These are phyloP conservation scores for Phytopythium delawarense DNA, from an alignment of 352 stramenopile species.

Conservation along the genomic window DNA sequence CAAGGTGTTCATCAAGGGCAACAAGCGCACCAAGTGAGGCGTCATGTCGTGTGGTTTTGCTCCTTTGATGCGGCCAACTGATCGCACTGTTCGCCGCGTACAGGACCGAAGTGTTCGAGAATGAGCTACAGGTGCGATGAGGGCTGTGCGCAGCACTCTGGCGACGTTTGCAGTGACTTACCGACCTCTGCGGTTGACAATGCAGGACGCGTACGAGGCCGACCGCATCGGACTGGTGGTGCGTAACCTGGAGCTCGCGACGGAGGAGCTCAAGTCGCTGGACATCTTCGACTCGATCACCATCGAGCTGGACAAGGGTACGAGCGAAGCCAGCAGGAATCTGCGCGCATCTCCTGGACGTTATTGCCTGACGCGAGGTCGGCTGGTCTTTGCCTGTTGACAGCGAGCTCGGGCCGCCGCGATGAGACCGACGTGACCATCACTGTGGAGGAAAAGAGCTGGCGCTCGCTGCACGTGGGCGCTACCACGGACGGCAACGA, in stretches of 20 bases:
- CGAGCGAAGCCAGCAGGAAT: neutral
- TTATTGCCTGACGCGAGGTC: neutral
- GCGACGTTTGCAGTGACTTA: neutral
- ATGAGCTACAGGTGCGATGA: conserved; percentile 63
- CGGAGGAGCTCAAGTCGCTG: conserved; percentile 64
- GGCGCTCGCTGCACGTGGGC: conserved; percentile 81
- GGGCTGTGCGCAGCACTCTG: neutral
- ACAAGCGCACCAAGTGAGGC: conserved; percentile 80
- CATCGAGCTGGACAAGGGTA: conserved; percentile 76
- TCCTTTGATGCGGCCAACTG: neutral
- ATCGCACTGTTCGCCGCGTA: neutral
- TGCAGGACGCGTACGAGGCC: conserved; percentile 52
- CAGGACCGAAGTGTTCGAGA: conserved; percentile 83
- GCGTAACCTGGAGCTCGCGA: conserved; percentile 48
- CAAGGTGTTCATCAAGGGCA: conserved; percentile 87
- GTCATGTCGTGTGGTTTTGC: neutral
- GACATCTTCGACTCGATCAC: conserved; percentile 85
- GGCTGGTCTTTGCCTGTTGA: neutral
- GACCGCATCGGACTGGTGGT: conserved; percentile 68
- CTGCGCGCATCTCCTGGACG: neutral
- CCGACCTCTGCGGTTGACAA: neutral
- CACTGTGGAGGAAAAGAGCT: conserved; percentile 85
- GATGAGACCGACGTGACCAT: conserved; percentile 87
- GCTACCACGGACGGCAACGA: conserved; percentile 83
- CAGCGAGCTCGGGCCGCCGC: conserved; percentile 57